Conservation (phyloP, 2,329 filamentous ascomycete genomes). For the Fusarium equiseti region DNA sequence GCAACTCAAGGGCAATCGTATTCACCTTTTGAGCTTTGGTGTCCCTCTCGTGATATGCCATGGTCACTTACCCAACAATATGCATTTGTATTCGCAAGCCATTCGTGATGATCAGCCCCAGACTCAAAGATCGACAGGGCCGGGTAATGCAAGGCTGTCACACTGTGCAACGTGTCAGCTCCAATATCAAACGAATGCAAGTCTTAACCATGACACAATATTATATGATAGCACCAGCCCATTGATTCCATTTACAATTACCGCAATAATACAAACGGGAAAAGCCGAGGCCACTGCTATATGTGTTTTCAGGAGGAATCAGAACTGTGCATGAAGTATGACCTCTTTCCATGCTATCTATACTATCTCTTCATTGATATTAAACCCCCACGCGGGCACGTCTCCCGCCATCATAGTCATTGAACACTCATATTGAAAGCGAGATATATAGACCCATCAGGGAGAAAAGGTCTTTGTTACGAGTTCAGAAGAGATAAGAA, state of each 20-base stretch:
- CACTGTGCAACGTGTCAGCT: slow-evolving; percentile 23
- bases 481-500: neutral
- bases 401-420: slow-evolving; percentile 32
- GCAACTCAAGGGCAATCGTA: neutral
- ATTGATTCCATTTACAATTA: neutral
- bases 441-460: neutral
- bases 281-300: neutral
- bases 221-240: neutral
- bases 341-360: neutral
- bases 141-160: neutral
- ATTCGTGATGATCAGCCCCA: slow-evolving; percentile 1
- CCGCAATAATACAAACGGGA: neutral
- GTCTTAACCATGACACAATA: neutral
- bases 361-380: neutral
- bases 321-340: slow-evolving; percentile 22
- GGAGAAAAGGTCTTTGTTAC: neutral
- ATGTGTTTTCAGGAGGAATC: slow-evolving; percentile 9
- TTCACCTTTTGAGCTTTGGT: neutral
- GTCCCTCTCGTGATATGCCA: neutral
- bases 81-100: neutral
- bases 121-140: slow-evolving; percentile 12
- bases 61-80: neutral
- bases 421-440: neutral
- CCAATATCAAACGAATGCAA: neutral
- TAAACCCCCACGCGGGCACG: slow-evolving; percentile 11